A percentile compares a stretch with the other conserved stretches of the same genome.
Evolutionary conservation across 768 basidiomycete genomes (phyloP).

Genomic region (Botryobasidium botryosum): DNA sequence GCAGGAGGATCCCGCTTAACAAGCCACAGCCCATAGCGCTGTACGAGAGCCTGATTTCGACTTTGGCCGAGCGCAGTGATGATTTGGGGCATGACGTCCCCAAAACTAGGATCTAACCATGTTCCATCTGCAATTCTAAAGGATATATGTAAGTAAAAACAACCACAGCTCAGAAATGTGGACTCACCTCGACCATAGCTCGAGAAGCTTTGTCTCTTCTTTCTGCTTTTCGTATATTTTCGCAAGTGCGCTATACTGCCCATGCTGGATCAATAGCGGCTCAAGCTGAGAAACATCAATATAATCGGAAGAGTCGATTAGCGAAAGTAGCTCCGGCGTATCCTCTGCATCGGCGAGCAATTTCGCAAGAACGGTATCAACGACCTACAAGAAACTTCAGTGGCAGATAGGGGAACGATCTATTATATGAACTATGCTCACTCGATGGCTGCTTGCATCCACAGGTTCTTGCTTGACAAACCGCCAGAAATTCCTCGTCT

Average conservation of each 20-base stretch:
- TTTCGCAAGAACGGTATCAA: constrained; percentile 72
- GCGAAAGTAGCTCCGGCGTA: constrained; percentile 39
- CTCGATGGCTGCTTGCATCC: constrained; percentile 1
- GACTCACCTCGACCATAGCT: constrained; percentile 49
- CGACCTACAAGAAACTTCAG: constrained; percentile 28
- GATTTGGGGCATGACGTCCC: constrained; percentile 45
- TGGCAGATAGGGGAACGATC: background rate
- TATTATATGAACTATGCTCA: background rate
- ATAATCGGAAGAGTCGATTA: constrained; percentile 36
- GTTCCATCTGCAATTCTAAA: constrained; percentile 46
- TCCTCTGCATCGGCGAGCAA: constrained; percentile 47
- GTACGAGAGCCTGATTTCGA: constrained; percentile 42
- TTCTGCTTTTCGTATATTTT: constrained; percentile 40
- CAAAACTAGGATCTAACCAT: constrained; percentile 43
- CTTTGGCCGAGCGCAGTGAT: constrained; percentile 37
- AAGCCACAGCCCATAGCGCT: constrained; percentile 72
- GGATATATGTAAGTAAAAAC: constrained; percentile 6
- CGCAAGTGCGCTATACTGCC: constrained; percentile 44
- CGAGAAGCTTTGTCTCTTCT: constrained; percentile 43
- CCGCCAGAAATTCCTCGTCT: constrained; percentile 32
- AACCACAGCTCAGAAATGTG: background rate
- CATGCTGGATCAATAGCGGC: constrained; percentile 29
- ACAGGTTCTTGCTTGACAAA: constrained; percentile 13
- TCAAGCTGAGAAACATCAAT: constrained; percentile 49
- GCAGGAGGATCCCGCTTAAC: constrained; percentile 47